These are phyloP conservation scores for Metschnikowia vanudenii DNA, from an alignment of 805 yeast genomes.

Conservation along the genomic window DNA sequence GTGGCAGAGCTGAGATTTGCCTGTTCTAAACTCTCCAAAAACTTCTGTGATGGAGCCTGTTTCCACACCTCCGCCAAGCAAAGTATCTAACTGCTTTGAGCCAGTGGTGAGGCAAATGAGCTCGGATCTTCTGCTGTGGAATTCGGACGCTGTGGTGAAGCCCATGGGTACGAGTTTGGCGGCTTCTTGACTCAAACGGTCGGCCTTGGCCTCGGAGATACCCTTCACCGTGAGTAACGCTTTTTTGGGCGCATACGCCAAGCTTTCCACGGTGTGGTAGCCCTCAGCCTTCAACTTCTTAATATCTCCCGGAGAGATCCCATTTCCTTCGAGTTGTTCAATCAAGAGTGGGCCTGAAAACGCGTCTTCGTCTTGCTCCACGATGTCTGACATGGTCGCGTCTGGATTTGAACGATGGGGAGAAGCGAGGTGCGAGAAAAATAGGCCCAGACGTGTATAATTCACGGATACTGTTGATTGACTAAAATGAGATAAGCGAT, in stretches of 20 bases:
- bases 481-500: no score
- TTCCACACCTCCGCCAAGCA: slow-evolving; percentile 95
- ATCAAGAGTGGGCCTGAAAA: slow-evolving; percentile 58
- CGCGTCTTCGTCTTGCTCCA: slow-evolving; percentile 47
- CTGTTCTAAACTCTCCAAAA: slow-evolving; percentile 97
- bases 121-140: slow-evolving; percentile 85
- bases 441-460: no score
- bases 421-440: no score
- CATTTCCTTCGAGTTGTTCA: slow-evolving; percentile 69
- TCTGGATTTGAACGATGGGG: slow-evolving; percentile 1
- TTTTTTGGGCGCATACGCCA: slow-evolving; percentile 91
- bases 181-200: slow-evolving; percentile 77
- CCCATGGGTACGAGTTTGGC: slow-evolving; percentile 90
- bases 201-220: slow-evolving; percentile 94
- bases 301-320: slow-evolving; percentile 77
- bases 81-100: slow-evolving; percentile 86
- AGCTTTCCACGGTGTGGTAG: slow-evolving; percentile 83
- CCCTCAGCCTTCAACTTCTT: slow-evolving; percentile 81
- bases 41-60: slow-evolving; percentile 96
- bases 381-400: slow-evolving; percentile 16
- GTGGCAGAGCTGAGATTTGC: slow-evolving; percentile 95
- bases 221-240: slow-evolving; percentile 78
- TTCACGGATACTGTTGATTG: no score
- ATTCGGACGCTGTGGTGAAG: slow-evolving; percentile 94
- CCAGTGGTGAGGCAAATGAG: slow-evolving; percentile 94